phyloP scores from a whole-genome alignment of 345 rosid species.

The Lepidium aucheri region DNA sequence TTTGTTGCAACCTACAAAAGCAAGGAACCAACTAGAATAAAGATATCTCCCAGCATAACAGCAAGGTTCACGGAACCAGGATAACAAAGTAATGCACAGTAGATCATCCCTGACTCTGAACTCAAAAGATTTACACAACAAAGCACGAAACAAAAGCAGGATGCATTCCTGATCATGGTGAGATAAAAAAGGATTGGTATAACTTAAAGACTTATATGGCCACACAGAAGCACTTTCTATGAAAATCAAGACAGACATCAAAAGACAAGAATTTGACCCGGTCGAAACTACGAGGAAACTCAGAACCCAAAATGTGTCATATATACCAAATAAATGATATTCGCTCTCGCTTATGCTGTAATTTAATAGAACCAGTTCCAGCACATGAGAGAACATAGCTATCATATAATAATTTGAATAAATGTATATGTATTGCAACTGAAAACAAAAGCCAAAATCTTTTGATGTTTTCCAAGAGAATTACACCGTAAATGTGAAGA shows the following conservation, averaged over 20 bases:
- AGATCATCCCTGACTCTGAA: constrained; percentile 12
- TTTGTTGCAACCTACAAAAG: constrained; percentile 87
- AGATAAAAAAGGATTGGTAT: neutral
- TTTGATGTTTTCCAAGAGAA: neutral
- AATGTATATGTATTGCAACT: neutral
- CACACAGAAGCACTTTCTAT: neutral
- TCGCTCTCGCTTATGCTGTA: neutral
- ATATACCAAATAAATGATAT: neutral
- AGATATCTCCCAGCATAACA: neutral
- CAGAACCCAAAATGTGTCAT: neutral
- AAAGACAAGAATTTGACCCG: neutral
- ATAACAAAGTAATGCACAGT: neutral
- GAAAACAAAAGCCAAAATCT: neutral
- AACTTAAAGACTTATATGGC: constrained; percentile 1
- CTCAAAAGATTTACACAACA: neutral
- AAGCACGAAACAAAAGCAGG: constrained; percentile 3
- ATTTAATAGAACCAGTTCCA: constrained; percentile 5
- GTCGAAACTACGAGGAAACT: neutral
- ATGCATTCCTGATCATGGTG: neutral
- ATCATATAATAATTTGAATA: neutral
- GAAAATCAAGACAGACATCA: neutral
- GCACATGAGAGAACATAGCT: neutral
- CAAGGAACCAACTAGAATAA: constrained; percentile 15
- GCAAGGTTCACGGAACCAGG: constrained; percentile 1
- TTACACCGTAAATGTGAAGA: neutral